Evolutionary conservation across 2,329 filamentous ascomycete species (phyloP).

Genomic region (Paraphoma sp.): DNA sequence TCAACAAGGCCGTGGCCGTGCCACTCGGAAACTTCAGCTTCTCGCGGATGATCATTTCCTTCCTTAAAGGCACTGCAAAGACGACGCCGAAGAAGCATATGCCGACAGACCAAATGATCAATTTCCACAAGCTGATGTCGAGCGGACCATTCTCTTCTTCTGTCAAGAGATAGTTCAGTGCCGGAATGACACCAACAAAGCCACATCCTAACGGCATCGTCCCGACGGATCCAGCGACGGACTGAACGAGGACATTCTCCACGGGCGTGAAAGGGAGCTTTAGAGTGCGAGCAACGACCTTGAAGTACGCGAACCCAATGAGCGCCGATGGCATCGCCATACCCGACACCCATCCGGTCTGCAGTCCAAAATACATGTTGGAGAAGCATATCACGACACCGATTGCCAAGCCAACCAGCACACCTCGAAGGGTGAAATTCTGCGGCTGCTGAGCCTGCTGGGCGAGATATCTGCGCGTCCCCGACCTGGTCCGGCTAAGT

Average conservation of each 20-base stretch:
- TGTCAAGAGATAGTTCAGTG: slow-evolving; percentile 83
- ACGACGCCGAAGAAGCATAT: slow-evolving; percentile 97
- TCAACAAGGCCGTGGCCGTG: slow-evolving; percentile 93
- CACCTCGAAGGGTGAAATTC: slow-evolving; percentile 85
- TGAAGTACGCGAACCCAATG: slow-evolving; percentile 95
- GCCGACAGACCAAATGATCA: slow-evolving; percentile 89
- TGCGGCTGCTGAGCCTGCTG: slow-evolving; percentile 54
- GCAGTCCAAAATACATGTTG: slow-evolving; percentile 98
- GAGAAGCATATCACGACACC: slow-evolving; percentile 93
- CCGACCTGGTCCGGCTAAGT: slow-evolving; percentile 22
- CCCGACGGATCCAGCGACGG: slow-evolving; percentile 91
- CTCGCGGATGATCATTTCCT: slow-evolving; percentile 91
- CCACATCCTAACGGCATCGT: slow-evolving; percentile 97
- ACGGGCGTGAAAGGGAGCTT: slow-evolving; percentile 87
- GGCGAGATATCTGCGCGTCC: slow-evolving; percentile 31
- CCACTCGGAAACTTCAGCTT: slow-evolving; percentile 93
- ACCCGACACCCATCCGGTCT: slow-evolving; percentile 82
- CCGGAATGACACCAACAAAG: slow-evolving; percentile 93
- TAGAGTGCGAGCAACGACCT: slow-evolving; percentile 74
- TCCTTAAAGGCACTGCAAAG: slow-evolving; percentile 89
- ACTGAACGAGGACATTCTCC: slow-evolving; percentile 96
- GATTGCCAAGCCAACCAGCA: slow-evolving; percentile 80
- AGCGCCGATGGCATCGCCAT: slow-evolving; percentile 98
- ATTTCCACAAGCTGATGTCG: slow-evolving; percentile 72
- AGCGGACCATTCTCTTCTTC: slow-evolving; percentile 81